Percentiles rank a stretch among this genome's conserved stretches.
These are phyloP conservation scores for Nymphaea thermarum DNA, from an alignment of 164 flowering plant genomes.

Conservation along the genomic window DNA sequence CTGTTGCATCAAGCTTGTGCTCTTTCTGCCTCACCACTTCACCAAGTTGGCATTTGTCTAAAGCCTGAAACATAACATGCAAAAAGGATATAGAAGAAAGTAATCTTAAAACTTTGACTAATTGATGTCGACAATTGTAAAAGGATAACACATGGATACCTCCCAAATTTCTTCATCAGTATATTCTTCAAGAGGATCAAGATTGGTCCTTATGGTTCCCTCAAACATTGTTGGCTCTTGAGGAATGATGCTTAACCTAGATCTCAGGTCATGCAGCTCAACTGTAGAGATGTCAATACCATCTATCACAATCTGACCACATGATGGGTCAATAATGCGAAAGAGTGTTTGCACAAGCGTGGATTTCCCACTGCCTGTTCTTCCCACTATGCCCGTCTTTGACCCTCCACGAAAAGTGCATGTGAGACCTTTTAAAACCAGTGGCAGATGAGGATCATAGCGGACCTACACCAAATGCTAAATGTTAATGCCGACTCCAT, in stretches of 20 bases:
- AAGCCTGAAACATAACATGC: not conserved
- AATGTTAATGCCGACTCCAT: not conserved
- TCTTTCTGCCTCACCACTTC: slow-evolving; percentile 28
- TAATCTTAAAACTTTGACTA: not conserved
- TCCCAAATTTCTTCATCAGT: slow-evolving; percentile 1
- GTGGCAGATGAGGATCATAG: slow-evolving; percentile 1
- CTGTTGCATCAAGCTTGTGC: slow-evolving; percentile 24
- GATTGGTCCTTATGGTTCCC: not conserved
- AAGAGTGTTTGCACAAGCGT: slow-evolving; percentile 1
- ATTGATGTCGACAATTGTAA: not conserved
- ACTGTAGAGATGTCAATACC: not conserved
- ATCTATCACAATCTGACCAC: slow-evolving; percentile 1
- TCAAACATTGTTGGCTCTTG: slow-evolving; percentile 2
- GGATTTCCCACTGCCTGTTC: slow-evolving; percentile 2
- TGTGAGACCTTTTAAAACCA: not conserved
- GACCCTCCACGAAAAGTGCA: not conserved
- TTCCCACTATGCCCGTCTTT: slow-evolving; percentile 1
- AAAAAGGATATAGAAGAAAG: not conserved
- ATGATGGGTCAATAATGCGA: slow-evolving; percentile 1
- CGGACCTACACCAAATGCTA: not conserved
- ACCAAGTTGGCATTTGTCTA: slow-evolving; percentile 14
- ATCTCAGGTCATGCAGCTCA: slow-evolving; percentile 1
- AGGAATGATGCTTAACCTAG: slow-evolving; percentile 2
- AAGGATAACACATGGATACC: not conserved
- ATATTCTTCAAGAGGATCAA: slow-evolving; percentile 1